These are phyloP conservation scores for Colletotrichum cuscutae DNA, from an alignment of 2,329 filamentous ascomycete genomes.

Conservation along the genomic window DNA sequence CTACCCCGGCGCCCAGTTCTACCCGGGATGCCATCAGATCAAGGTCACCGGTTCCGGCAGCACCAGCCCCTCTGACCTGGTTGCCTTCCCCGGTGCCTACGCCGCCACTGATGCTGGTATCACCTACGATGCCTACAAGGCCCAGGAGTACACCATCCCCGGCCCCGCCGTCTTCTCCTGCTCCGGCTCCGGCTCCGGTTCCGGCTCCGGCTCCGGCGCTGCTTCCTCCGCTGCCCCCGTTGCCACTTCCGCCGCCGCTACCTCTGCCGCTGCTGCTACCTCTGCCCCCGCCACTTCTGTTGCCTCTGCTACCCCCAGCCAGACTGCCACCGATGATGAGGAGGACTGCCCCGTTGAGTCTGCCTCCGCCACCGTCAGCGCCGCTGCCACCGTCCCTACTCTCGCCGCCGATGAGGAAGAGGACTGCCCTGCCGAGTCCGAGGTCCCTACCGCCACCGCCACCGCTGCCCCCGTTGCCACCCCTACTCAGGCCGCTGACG, in stretches of 20 bases:
- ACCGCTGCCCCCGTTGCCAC: constrained; percentile 14
- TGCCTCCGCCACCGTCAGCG: background rate
- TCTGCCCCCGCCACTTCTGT: constrained; percentile 4
- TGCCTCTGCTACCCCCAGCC: constrained; percentile 5
- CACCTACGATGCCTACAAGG: constrained; percentile 59
- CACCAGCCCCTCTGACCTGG: constrained; percentile 49
- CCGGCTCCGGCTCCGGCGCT: constrained; percentile 20
- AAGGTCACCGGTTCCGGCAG: constrained; percentile 57
- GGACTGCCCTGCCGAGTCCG: constrained; percentile 25
- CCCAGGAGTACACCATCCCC: constrained; percentile 55
- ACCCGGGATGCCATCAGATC: constrained; percentile 64
- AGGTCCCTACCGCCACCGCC: background rate
- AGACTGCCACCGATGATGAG: background rate
- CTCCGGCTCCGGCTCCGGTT: constrained; percentile 22
- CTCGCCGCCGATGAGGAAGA: constrained; percentile 16
- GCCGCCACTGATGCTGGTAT: constrained; percentile 57
- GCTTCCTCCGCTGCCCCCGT: constrained; percentile 3
- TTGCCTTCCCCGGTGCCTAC: constrained; percentile 62
- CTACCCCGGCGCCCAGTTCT: constrained; percentile 63
- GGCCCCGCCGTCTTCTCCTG: constrained; percentile 60
- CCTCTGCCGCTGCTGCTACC: background rate
- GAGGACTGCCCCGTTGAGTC: constrained; percentile 10
- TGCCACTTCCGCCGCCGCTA: constrained; percentile 6
- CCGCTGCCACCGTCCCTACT: constrained; percentile 4
- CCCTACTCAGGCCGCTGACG: constrained; percentile 4